Percentiles rank a stretch among this genome's conserved stretches.
Conservation (phyloP, 768 basidiomycete species). For the Cyathus striatus region DNA sequence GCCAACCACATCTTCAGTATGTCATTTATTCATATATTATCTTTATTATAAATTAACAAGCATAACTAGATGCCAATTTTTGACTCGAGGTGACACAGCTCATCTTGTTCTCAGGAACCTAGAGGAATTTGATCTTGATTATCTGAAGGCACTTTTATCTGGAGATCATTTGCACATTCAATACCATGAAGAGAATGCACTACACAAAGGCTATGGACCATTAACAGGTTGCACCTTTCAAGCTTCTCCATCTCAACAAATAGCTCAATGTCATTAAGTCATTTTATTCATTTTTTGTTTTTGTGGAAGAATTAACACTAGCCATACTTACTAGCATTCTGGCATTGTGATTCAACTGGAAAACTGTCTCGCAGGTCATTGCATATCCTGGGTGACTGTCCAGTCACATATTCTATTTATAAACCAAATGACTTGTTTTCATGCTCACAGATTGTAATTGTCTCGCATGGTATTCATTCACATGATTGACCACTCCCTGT, state of each 20-base stretch:
- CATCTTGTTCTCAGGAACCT: not conserved
- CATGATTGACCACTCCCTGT: not conserved
- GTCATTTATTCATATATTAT: not conserved
- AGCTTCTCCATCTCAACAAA: not conserved
- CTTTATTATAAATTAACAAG: not conserved
- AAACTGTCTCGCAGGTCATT: constrained; percentile 9
- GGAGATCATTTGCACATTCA: not conserved
- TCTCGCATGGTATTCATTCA: not conserved
- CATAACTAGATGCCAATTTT: not conserved
- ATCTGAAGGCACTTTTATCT: not conserved
- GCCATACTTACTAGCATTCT: constrained; percentile 5
- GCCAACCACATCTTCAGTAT: not conserved
- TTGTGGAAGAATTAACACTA: not conserved
- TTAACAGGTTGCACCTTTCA: not conserved
- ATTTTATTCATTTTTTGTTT: not conserved
- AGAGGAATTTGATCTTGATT: not conserved
- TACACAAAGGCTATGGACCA: not conserved
- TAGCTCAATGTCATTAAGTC: not conserved
- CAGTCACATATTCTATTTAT: not conserved
- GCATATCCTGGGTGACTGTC: not conserved
- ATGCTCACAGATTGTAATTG: not conserved
- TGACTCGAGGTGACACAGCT: not conserved
- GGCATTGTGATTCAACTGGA: constrained; percentile 12
- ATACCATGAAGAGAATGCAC: too few relatives aligned
- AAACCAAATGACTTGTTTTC: not conserved